phyloP scores from a whole-genome alignment of 1,284 basidiomycete species.

The Chalciporus sp. region DNA sequence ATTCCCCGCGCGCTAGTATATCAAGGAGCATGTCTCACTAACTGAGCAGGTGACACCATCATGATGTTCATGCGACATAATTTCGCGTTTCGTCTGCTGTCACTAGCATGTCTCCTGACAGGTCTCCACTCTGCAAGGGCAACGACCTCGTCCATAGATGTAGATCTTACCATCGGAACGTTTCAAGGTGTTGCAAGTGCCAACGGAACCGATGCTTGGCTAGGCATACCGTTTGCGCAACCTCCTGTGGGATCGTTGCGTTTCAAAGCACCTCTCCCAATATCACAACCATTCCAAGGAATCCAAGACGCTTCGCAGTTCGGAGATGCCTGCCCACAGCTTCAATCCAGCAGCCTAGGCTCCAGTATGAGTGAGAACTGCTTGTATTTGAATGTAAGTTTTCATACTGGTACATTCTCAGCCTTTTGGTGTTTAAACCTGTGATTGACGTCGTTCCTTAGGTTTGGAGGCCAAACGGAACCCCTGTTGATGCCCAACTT shows the following conservation, averaged over 20 bases:
- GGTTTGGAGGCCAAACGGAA: conserved; percentile 24
- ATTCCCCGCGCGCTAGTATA: too few relatives aligned
- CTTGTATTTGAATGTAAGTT: conserved; percentile 32
- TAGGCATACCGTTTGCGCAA: conserved; percentile 72
- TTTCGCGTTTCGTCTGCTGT: too few relatives aligned
- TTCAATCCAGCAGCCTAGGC: conserved; percentile 39
- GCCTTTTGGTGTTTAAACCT: neutral
- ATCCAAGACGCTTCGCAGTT: conserved; percentile 51
- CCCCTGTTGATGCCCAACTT: conserved; percentile 5
- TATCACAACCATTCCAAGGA: conserved; percentile 36
- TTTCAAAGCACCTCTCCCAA: conserved; percentile 61
- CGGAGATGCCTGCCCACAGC: conserved; percentile 61
- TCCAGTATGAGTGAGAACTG: conserved; percentile 64
- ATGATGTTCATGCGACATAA: too few relatives aligned
- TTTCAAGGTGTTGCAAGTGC: conserved; percentile 46
- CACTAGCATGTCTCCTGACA: too few relatives aligned
- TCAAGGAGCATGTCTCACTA: too few relatives aligned
- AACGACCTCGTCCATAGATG: conserved; percentile 10
- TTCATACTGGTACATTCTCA: neutral
- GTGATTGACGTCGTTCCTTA: neutral
- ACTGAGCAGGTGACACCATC: too few relatives aligned
- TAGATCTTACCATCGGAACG: conserved; percentile 42
- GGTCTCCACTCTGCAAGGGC: too few relatives aligned
- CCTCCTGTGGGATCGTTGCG: conserved; percentile 56
- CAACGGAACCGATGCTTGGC: conserved; percentile 53